Evolutionary conservation across 2,329 filamentous ascomycete genomes (phyloP), one percentile per base, ranked within the genome.

Genomic region (Cladophialophora carrionii): DNA sequence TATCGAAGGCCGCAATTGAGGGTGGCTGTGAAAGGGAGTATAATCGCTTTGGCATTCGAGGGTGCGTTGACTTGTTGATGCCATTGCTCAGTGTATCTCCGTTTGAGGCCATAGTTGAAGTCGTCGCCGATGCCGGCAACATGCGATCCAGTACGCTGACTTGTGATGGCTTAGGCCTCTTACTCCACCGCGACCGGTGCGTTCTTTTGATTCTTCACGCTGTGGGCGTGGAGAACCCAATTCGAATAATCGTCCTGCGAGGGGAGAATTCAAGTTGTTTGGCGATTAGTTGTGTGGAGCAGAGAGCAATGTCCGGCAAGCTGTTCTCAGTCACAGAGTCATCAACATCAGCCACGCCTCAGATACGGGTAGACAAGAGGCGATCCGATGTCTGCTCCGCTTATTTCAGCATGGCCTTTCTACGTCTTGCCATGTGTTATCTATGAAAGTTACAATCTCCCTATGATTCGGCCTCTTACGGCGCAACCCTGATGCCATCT

Each of bases 1-100:
- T 70, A 64, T 78, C 75, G 70, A 85, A 82, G 1, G 77, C 75
- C 3, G 79, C 71, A 2, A 85, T 68, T 0, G 78, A 78, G 0
- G 79, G 76, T 1, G 76, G 68, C 3, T 73, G 68, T 10, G 73
- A 67, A 22, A 65, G 24, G 20, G 51, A 46, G 46, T 65, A 71
- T 10, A 65, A 57, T 46, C 67, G 56, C 34, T 34, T 65, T 1
- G 66, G 66, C 20, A 65, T 51, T 22, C 46, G 43, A n/a, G 46
- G 1, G 1, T 51, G 46, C 20, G 20, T 14, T 20, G n/a, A 7
- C 6, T 10, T 24, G 20, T 60, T 22, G 57, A 52, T 20, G 20
- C 31, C 57, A 7, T 60, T 51, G 46, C 26, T 6, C 3, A 14
- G 43, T 9, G 31, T 26, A 52, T 52, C 5, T 29, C 61, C 56